phyloP scores from a whole-genome alignment of 1,284 basidiomycete genomes.

The Amylostereum chailletii region DNA sequence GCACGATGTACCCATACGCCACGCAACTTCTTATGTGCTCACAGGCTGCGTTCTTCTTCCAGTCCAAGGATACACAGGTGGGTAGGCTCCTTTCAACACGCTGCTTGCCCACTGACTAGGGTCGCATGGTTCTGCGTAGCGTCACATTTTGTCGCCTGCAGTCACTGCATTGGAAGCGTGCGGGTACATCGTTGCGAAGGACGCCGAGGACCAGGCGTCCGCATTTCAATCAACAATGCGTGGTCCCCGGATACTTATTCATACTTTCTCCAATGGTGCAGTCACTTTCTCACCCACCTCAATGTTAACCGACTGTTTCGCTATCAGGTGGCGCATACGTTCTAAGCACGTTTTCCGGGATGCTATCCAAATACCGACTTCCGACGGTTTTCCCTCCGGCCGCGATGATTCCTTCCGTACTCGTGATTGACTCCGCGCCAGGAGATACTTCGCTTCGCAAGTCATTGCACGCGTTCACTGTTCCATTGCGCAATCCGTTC shows the following conservation, averaged over 20 bases:
- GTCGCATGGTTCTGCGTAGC: conserved; percentile 9
- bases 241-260: conserved; percentile 31
- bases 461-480: conserved; percentile 30
- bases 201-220: conserved; percentile 23
- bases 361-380: conserved; percentile 9
- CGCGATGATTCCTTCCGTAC: conserved; percentile 19
- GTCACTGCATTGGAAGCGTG: conserved; percentile 24
- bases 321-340: conserved; percentile 37
- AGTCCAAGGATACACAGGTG: conserved; percentile 23
- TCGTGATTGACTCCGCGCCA: conserved; percentile 47
- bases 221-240: conserved; percentile 3
- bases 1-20: conserved; percentile 37
- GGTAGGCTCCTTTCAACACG: neutral
- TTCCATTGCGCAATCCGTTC: conserved; percentile 27
- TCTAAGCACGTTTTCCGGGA: conserved; percentile 27
- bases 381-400: conserved; percentile 3
- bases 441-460: conserved; percentile 23
- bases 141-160: conserved; percentile 25
- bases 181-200: conserved; percentile 13
- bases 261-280: conserved; percentile 49
- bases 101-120: neutral
- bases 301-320: neutral
- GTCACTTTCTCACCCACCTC: neutral
- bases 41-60: conserved; percentile 31
- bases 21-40: conserved; percentile 39